Evolutionary conservation across 2,329 filamentous ascomycete species (phyloP).

Genomic region (Colletotrichum spinosum): DNA sequence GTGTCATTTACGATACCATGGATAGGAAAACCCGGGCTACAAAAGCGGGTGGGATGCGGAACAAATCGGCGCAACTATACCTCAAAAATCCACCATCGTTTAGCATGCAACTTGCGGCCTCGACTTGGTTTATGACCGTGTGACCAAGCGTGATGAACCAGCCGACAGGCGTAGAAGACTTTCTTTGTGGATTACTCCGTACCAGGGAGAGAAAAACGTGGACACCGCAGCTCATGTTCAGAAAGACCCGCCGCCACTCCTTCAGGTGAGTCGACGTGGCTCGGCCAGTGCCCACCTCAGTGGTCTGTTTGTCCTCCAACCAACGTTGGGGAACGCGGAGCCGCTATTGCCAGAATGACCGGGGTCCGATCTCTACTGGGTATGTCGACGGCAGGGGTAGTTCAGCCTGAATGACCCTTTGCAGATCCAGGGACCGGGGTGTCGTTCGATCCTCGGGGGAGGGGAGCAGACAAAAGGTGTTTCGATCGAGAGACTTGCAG

Average conservation of each 20-base stretch:
- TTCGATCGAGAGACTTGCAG: too few species aligned
- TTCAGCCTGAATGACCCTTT: constrained; percentile 33
- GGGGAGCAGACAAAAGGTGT: not conserved
- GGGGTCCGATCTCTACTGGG: constrained; percentile 3
- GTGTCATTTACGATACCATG: constrained; percentile 1
- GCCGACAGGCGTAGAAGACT: not conserved
- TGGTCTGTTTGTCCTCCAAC: constrained; percentile 34
- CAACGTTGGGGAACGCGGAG: constrained; percentile 32
- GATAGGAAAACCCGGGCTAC: not conserved
- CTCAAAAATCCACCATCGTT: constrained; percentile 22
- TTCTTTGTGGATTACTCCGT: not conserved
- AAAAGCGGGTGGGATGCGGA: not conserved
- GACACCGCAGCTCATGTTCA: constrained; percentile 27
- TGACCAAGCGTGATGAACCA: not conserved
- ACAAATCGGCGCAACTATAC: constrained; percentile 8
- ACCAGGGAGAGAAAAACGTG: too few species aligned
- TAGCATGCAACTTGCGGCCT: not conserved
- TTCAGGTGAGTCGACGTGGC: constrained; percentile 35
- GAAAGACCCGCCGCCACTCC: constrained; percentile 21
- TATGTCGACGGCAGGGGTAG: not conserved
- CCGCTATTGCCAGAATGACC: constrained; percentile 1
- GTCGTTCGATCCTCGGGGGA: not conserved
- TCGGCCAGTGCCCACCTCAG: constrained; percentile 30
- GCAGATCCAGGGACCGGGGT: constrained; percentile 17
- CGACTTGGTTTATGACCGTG: too few species aligned